Conservation (phyloP, 306 rosid genomes). For the Fragaria nilgerrensis region DNA sequence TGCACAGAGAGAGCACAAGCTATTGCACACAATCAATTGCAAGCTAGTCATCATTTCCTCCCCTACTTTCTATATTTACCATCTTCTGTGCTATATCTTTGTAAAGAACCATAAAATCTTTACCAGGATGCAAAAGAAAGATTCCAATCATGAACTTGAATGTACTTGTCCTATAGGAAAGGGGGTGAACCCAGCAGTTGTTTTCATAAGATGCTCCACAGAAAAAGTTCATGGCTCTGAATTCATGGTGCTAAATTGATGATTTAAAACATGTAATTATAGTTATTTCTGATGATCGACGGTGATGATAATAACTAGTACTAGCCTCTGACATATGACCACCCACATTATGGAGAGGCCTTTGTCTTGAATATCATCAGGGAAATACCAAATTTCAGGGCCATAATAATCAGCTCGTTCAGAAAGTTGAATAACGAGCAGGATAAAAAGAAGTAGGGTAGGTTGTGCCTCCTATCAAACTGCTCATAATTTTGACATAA, state of each 20-base stretch:
- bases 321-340: constrained; percentile 13
- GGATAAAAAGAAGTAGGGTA: constrained; percentile 67
- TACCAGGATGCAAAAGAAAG: constrained; percentile 9
- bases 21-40: neutral
- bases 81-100: neutral
- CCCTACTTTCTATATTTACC: constrained; percentile 9
- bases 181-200: neutral
- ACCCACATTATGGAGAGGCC: constrained; percentile 16
- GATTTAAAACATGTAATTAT: neutral
- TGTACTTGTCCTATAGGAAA: constrained; percentile 7
- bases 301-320: neutral
- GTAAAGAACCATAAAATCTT: constrained; percentile 1
- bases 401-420: constrained; percentile 34
- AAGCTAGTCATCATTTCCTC: neutral
- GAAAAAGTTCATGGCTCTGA: constrained; percentile 26
- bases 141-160: constrained; percentile 14
- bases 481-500: constrained; percentile 68
- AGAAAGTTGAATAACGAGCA: constrained; percentile 38
- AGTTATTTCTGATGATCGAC: neutral
- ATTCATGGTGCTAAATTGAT: constrained; percentile 1
- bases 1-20: constrained; percentile 7
- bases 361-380: constrained; percentile 8
- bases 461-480: constrained; percentile 44
- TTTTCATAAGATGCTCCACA: constrained; percentile 21
- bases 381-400: constrained; percentile 43